Base-by-base conservation (phyloP, 2,329 filamentous ascomycete genomes). In the Dactylellina haptotyla region DNA sequence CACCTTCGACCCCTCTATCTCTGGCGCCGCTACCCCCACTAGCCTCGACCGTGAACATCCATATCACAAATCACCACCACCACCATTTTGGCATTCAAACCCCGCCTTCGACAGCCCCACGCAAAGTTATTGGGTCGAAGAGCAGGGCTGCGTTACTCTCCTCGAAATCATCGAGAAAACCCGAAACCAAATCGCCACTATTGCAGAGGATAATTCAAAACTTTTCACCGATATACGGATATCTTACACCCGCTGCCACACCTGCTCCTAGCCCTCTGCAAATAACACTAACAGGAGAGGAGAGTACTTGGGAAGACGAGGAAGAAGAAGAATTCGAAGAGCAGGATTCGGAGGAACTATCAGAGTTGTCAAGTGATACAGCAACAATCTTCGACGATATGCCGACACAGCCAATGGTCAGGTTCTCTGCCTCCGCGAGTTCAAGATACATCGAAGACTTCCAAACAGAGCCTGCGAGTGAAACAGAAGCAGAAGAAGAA, bases 1-100 rank as follows among this genome's bases (percentile, higher is more conserved):
- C 67, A 9, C 67, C 67, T 5, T 65, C 67, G 3, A 65, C 67
- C 25, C 67, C 67, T 16, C 50, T 58, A 18, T 57, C 66, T 4
- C 18, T 50, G 3, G 23, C 51, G 12, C 50, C 57, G 5, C 57
- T 70, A 3, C 37, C 50, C 18, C 58, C 66, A 18, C 50, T 71
- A 5, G 58, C 58, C 26, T 71, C 67, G 43, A 72, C 67, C 4
- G 61, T 65, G 20, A 72, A 72, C 16, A 65, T 64, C 18, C 61
- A 72, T 20, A 65, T 65, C 20, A 72, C 59, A n/a, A 65, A 65
- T 18, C 67, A 72, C 23, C 59, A 51, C 39, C 59, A 72, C 10
- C 57, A 50, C 26, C n/a, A n/a, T n/a, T n/a, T n/a, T n/a, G 64
- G 43, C 28, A 34, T 72, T 9, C 64, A 61, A 16, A 69, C 64